phyloP scores from a whole-genome alignment of 345 rosid species.

The Moricandia arvensis region DNA sequence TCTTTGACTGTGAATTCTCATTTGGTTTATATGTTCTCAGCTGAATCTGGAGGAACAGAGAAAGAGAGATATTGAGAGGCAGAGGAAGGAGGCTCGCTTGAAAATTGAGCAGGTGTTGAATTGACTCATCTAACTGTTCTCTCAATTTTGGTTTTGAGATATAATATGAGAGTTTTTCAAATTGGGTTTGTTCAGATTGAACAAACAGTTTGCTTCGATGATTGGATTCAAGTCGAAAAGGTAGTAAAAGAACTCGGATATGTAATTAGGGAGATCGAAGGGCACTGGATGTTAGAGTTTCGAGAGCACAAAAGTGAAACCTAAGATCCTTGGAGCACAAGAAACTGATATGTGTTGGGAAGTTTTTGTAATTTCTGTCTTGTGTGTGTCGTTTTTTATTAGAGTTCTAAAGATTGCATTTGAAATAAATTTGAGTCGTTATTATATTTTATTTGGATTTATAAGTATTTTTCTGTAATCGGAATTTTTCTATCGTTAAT shows the following conservation, averaged over 20 bases:
- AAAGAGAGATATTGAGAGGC: background rate
- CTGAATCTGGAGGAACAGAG: background rate
- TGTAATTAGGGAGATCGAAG: background rate
- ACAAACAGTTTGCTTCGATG: background rate
- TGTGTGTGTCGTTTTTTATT: background rate
- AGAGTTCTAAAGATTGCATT: background rate
- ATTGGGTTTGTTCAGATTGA: background rate
- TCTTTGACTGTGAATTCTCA: background rate
- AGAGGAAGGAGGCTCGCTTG: background rate
- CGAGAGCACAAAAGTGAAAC: background rate
- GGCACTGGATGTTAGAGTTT: background rate
- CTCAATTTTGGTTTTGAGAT: background rate
- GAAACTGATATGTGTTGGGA: background rate
- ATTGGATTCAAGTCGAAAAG: background rate
- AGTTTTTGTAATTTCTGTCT: background rate
- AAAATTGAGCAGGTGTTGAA: background rate
- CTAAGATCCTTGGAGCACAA: background rate
- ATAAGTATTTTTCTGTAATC: no score
- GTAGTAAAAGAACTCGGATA: background rate
- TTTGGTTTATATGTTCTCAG: background rate
- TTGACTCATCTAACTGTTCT: background rate
- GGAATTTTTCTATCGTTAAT: no score
- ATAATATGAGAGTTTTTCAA: background rate
- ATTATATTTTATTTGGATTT: no score
- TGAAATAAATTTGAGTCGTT: background rate